A percentile compares a stretch with the other conserved stretches of the same genome.
Conservation (phyloP, 129 eudicot genomes). For the Helichrysum umbraculigerum region DNA sequence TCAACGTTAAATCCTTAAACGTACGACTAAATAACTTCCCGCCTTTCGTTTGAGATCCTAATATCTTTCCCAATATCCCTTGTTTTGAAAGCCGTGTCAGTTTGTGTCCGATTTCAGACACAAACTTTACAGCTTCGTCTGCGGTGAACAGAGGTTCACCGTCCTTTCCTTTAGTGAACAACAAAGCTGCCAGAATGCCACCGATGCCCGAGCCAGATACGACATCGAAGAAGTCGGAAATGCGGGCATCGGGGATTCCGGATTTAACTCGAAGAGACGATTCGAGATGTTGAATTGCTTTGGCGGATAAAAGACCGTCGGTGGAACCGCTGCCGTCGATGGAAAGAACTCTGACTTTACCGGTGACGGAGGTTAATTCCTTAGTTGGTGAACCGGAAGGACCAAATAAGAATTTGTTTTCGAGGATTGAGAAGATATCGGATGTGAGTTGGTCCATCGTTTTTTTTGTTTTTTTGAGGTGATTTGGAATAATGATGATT, state of each 20-base stretch:
- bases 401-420: conserved; percentile 75
- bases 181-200: conserved; percentile 57
- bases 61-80: conserved; percentile 20
- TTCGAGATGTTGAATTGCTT: conserved; percentile 48
- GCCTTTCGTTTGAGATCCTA: conserved; percentile 24
- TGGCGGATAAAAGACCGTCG: conserved; percentile 64
- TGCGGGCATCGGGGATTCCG: conserved; percentile 53
- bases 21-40: conserved; percentile 45
- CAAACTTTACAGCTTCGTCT: conserved; percentile 45
- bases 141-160: conserved; percentile 67
- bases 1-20: conserved; percentile 55
- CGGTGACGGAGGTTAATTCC: conserved; percentile 32
- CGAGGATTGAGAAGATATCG: conserved; percentile 75
- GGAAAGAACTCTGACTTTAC: conserved; percentile 61
- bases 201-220: conserved; percentile 79
- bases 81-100: conserved; percentile 22
- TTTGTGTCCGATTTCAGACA: conserved; percentile 35
- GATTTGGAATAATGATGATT: background rate
- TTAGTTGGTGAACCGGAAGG: conserved; percentile 19
- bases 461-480: conserved; percentile 11
- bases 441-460: conserved; percentile 56
- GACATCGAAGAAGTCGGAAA: conserved; percentile 75
- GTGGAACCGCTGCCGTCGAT: conserved; percentile 73
- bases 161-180: conserved; percentile 52
- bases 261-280: conserved; percentile 49